Base-by-base conservation (phyloP, 2,329 filamentous ascomycete species). In the Myriosclerotinia curreyana region DNA sequence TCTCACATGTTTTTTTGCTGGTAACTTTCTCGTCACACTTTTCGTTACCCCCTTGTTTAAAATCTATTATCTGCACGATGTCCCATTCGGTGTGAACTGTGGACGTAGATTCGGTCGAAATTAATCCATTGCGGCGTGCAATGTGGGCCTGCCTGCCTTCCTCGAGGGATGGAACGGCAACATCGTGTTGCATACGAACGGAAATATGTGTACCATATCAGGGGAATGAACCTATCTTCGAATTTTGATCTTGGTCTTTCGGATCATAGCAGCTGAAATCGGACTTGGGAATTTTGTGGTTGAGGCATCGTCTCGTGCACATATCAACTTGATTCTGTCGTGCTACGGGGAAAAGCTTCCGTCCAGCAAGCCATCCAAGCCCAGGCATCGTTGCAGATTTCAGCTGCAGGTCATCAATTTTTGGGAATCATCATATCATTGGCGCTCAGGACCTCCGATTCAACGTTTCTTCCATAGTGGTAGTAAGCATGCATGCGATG, bases 291-390 rank as follows among this genome's bases (percentile, higher is more conserved):
- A 50, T 40, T 63, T 63, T 50, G 46, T 56, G 61, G 46, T 59
- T 36, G 46, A 58, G 48, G 48, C 36, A 38, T 56, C 36, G 61
- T 59, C 42, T 50, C 52, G 52, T 50, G 44, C 22, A 50, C 48
- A 58, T 22, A 25, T 59, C 60, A 63, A 63, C 44, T 63, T 58
- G 52, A 49, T 63, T 63, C 52, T 63, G 61, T 59, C 25, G 61
- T 63, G 54, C 54, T 52, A 64, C 62, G 62, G 62, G 62, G 55
- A 64, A 64, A n/a, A 53, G 54, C 55, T 64, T 64, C 62, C 62
- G 55, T 48, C 40, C 40, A 15, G 36, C 52, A 50, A 63, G 44
- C 44, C 52, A 52, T 15, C 56, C 12, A 40, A 44, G 62, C 48
- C 55, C 38, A 36, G 55, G 54, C 38, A 34, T 60, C 12, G 49